Percentiles rank a stretch among this genome's conserved stretches.
phyloP scores from a whole-genome alignment of 75 land plant genomes.

The Pinus taeda region DNA sequence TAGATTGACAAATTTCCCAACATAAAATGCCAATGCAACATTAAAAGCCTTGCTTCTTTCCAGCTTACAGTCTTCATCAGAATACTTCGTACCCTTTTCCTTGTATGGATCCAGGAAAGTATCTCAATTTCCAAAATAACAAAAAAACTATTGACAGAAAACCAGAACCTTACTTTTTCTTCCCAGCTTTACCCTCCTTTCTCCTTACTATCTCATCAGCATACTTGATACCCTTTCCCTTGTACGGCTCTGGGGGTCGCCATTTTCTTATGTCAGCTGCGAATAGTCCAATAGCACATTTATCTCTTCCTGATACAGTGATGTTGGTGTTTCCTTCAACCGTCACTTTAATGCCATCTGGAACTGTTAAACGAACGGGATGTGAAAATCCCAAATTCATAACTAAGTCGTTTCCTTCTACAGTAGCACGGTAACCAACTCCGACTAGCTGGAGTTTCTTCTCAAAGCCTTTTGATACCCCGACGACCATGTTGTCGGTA shows the following conservation, averaged over 20 bases:
- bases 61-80: slow-evolving; percentile 94
- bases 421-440: slow-evolving; percentile 90
- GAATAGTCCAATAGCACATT: slow-evolving; percentile 79
- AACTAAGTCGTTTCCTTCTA: slow-evolving; percentile 76
- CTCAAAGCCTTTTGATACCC: slow-evolving; percentile 93
- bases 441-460: slow-evolving; percentile 88
- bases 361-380: slow-evolving; percentile 80
- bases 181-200: slow-evolving; percentile 98
- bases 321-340: slow-evolving; percentile 95
- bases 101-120: slow-evolving; percentile 70
- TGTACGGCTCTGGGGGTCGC: slow-evolving; percentile 98
- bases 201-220: slow-evolving; percentile 82
- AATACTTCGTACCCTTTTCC: slow-evolving; percentile 91
- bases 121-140: no score
- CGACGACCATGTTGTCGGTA: slow-evolving; percentile 95
- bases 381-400: slow-evolving; percentile 91
- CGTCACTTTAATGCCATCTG: slow-evolving; percentile 64
- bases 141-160: no score
- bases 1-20: no score
- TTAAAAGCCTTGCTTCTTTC: slow-evolving; percentile 55
- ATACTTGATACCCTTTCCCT: slow-evolving; percentile 95
- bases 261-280: slow-evolving; percentile 84
- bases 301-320: slow-evolving; percentile 76
- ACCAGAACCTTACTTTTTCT: slow-evolving; percentile 68
- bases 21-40: no score